Evolutionary conservation across 176 grass and related monocot species (phyloP), one percentile per base, ranked within the genome.

Genomic region (Chloris gayana): DNA sequence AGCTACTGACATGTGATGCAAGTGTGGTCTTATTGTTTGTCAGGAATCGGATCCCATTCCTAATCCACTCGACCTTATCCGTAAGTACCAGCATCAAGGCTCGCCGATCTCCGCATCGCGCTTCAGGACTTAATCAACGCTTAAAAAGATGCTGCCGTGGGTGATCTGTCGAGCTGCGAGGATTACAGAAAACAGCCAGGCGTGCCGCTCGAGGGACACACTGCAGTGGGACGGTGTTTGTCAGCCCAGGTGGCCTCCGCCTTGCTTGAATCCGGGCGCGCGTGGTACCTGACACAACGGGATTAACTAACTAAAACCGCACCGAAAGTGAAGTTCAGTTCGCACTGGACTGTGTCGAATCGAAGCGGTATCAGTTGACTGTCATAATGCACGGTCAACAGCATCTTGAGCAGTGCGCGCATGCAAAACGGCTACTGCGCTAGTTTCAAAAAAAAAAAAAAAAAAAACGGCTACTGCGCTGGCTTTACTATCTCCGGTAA

Each of bases 61-160:
- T 11, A 24, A 11, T 58, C 53, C 49, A 69, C 51, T 70, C 22
- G 65, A 5, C 58, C 74, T 62, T 70, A 77, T 77, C 82, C 82
- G n/a, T 59, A 62, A 35, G 13, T 5, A 32, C 30, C 14, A 58
- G 12, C 24, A 57, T 27, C 29, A 14, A 14, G 19, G 27, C 7
- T 34, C 22, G 7, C 19, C 33, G 19, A 7, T 67, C 61, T 70
- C n/a, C 8, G 32, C 34, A 32, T 76, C 62, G 22, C 12, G 47
- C 69, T 44, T 35, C 53, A 84, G 31, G 72, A 27, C 73, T 62
- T 66, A 27, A 65, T 53, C 35, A 67, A 41, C 53, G 18, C 15
- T 0, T 54, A 51, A 51, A n/a, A 61, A 61, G 57, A 74, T 53
- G 70, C 44, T 14, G 41, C 26, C 70, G 53, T 30, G 22, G 42